Evolutionary conservation across 169 alveolate species (phyloP).

Genomic region (Cryptosporidium parvum): DNA sequence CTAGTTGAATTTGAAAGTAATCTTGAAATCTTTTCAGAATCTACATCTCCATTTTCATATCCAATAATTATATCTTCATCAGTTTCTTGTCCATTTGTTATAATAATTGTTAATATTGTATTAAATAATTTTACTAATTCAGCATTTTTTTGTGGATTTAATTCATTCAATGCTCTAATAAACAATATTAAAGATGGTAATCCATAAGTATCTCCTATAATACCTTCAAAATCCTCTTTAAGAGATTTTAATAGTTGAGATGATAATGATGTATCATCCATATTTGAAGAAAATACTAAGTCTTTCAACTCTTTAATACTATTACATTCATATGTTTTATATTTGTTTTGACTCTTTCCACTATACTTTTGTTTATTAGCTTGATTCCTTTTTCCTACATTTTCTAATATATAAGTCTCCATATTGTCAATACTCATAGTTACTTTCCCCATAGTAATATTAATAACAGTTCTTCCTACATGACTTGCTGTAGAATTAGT

Average conservation of each 20-base stretch:
- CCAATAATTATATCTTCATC: conserved; percentile 36
- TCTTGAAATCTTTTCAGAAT: conserved; percentile 51
- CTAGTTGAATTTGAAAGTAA: conserved; percentile 11
- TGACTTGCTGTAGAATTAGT: conserved; percentile 56
- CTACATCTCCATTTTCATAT: conserved; percentile 3
- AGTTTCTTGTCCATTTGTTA: conserved; percentile 45
- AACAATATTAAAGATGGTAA: conserved; percentile 41
- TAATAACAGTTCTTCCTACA: conserved; percentile 65
- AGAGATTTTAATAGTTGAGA: conserved; percentile 29
- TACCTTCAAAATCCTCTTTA: conserved; percentile 37
- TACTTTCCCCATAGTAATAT: conserved; percentile 22
- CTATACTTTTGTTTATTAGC: conserved; percentile 36
- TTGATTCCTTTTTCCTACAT: conserved; percentile 63
- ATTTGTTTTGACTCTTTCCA: conserved; percentile 22
- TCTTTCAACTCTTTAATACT: neutral
- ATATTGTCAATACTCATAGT: conserved; percentile 31
- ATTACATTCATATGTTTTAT: neutral
- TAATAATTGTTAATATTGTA: conserved; percentile 13
- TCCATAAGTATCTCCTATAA: conserved; percentile 56
- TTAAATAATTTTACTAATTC: neutral
- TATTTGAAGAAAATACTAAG: neutral
- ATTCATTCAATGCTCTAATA: conserved; percentile 12
- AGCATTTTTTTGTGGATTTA: neutral
- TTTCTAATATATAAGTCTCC: conserved; percentile 35
- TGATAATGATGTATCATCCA: conserved; percentile 12